Percentiles rank a stretch among this genome's conserved stretches.
Evolutionary conservation across 352 stramenopile species (phyloP).

Genomic region (Pythium graminicola): DNA sequence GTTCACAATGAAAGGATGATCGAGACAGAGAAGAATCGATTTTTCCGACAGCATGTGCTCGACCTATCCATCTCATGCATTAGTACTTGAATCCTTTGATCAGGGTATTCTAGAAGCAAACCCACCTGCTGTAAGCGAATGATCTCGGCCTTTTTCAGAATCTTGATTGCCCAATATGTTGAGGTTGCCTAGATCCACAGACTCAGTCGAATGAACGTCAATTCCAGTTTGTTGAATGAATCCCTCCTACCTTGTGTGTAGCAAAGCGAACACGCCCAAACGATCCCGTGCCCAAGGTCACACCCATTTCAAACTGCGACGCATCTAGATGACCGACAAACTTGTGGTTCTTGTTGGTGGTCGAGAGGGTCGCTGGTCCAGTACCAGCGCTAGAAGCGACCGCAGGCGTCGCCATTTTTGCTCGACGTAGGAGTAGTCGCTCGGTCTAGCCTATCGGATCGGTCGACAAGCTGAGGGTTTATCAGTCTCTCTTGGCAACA

Average conservation of each 20-base stretch:
- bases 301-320: conserved; percentile 92
- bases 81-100: neutral
- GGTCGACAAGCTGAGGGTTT: neutral
- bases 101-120: too few relatives aligned
- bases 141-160: conserved; percentile 96
- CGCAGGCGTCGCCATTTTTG: conserved; percentile 12
- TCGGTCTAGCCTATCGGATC: conserved; percentile 3
- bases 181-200: conserved; percentile 53
- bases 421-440: neutral
- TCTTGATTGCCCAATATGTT: conserved; percentile 96
- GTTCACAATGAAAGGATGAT: conserved; percentile 97
- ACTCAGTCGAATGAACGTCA: neutral
- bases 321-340: conserved; percentile 47
- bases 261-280: conserved; percentile 96
- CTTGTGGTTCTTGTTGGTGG: conserved; percentile 28
- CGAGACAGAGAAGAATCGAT: conserved; percentile 88
- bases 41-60: conserved; percentile 98
- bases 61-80: too few relatives aligned
- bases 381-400: conserved; percentile 17
- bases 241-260: conserved; percentile 84
- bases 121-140: conserved; percentile 93
- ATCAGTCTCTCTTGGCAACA: neutral
- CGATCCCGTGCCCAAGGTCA: conserved; percentile 95
- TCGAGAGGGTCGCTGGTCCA: conserved; percentile 24
- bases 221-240: conserved; percentile 1